Evolutionary conservation across 768 basidiomycete genomes (phyloP), one percentile per base, ranked within the genome.

Genomic region (Tricholoma furcatifolium): DNA sequence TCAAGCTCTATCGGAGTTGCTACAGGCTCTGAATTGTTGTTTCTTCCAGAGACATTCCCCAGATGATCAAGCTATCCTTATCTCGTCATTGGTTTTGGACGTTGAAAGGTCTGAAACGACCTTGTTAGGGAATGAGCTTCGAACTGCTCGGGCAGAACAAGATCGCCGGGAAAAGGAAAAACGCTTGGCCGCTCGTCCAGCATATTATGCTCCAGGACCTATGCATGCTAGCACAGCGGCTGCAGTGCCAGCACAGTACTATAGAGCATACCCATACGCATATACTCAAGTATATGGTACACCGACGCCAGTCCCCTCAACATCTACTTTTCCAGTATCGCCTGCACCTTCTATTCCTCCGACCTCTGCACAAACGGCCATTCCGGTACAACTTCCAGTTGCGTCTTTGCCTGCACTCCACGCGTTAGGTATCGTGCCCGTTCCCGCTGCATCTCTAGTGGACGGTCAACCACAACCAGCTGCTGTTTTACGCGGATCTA

Each of bases 401-500:
- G 73, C 82, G 20, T 82, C 84, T 17, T 64, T 87, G 36, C 80
- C 84, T 15, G 74, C 79, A n/a, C 72, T 92, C 9, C 81, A 86
- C 49, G 79, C 83, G 0, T 73, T 91, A 31, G 89, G 88, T 9
- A 91, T 92, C 56, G 73, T 84, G 7, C 89, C 90, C 11, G 75
- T 91, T 24, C 80, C 87, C 2, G 76, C 76, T 14, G 65, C 76
- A 11, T 77, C 83, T 14, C 62, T 85, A 20, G 65, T 70, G 12
- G 70, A 80, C 40, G 81, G 77, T 20, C 81, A 85, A 56, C 75
- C 82, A 15, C 85, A 83, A 60, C 86, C 88, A 0, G 77, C 85
- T n/a, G 89, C 87, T n/a, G 79, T 92, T 14, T 72, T 91, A 45
- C 80, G 84, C 35, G 84, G 87, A 24, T 84, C 86, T 1, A 82